Percentiles rank a stretch among this genome's conserved stretches.
Conservation (phyloP, 768 basidiomycete genomes). For the Phaffia tasmanica region DNA sequence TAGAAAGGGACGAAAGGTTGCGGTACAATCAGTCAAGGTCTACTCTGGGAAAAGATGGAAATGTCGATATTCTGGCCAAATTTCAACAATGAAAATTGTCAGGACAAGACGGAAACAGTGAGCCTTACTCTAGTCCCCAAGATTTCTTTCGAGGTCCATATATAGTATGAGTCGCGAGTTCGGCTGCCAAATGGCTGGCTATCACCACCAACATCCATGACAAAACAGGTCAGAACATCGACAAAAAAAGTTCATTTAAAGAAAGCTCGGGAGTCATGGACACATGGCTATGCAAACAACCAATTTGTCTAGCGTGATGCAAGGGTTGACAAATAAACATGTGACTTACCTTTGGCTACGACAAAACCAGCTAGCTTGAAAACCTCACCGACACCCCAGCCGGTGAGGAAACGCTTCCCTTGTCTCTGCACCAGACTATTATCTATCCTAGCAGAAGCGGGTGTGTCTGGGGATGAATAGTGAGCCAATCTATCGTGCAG, state of each 20-base stretch:
- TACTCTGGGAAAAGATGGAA: not conserved
- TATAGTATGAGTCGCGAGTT: constrained; percentile 60
- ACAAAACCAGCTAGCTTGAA: constrained; percentile 29
- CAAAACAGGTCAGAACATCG: not conserved
- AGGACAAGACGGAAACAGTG: constrained; percentile 50
- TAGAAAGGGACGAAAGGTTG: not conserved
- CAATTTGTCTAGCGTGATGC: constrained; percentile 29
- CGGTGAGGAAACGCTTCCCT: constrained; percentile 7
- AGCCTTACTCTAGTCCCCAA: constrained; percentile 87
- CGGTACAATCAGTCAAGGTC: not conserved
- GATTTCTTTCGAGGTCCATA: constrained; percentile 78
- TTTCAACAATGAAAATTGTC: not conserved
- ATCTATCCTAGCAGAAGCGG: constrained; percentile 1
- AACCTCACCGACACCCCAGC: constrained; percentile 26
- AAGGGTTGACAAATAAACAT: not conserved
- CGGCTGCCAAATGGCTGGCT: constrained; percentile 16
- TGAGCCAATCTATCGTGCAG: too few relatives aligned
- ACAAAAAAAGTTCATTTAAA: not conserved
- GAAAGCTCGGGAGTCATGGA: not conserved
- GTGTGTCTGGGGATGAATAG: too few relatives aligned
- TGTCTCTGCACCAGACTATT: not conserved
- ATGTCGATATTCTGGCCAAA: not conserved
- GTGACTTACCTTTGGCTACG: constrained; percentile 30
- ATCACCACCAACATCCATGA: too few relatives aligned
- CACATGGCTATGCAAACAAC: not conserved